A percentile compares a stretch with the other conserved stretches of the same genome.
These are phyloP conservation scores for Atalantia buxifolia DNA, from an alignment of 345 rosid genomes.

Conservation along the genomic window DNA sequence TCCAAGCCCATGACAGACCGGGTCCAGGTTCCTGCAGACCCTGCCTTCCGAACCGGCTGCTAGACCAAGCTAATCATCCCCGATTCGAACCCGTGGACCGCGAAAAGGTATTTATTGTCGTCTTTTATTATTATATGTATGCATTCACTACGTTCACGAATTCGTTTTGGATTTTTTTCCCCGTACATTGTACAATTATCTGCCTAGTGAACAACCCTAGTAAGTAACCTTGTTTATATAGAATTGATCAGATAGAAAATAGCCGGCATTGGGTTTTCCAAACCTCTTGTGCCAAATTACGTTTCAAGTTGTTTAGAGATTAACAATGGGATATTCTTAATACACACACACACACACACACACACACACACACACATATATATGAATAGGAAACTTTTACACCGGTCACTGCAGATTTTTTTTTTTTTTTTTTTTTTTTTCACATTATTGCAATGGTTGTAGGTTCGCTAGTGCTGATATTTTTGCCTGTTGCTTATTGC, in stretches of 20 bases:
- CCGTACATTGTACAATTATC: background rate
- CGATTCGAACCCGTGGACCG: slow-evolving; percentile 79
- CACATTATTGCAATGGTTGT: background rate
- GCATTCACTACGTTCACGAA: background rate
- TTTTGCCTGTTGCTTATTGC: slow-evolving; percentile 19
- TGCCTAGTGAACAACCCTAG: background rate
- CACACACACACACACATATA: too few relatives aligned
- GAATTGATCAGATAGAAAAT: background rate
- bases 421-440: too few relatives aligned
- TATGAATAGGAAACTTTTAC: background rate
- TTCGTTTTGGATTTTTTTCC: slow-evolving; percentile 15
- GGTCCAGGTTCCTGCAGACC: slow-evolving; percentile 7
- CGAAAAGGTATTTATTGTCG: slow-evolving; percentile 53
- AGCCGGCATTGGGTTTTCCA: background rate
- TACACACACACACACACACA: too few relatives aligned
- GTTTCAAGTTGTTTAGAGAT: background rate
- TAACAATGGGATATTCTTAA: background rate
- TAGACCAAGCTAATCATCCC: slow-evolving; percentile 31
- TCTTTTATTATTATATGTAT: background rate
- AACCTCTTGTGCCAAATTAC: background rate
- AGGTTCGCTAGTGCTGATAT: background rate
- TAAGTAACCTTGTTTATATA: background rate
- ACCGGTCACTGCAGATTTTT: background rate
- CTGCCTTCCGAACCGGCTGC: background rate
- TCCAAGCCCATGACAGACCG: background rate